Percentiles rank a stretch among this genome's conserved stretches.
phyloP scores from a whole-genome alignment of 805 yeast species.

The Pichia occidentalis region DNA sequence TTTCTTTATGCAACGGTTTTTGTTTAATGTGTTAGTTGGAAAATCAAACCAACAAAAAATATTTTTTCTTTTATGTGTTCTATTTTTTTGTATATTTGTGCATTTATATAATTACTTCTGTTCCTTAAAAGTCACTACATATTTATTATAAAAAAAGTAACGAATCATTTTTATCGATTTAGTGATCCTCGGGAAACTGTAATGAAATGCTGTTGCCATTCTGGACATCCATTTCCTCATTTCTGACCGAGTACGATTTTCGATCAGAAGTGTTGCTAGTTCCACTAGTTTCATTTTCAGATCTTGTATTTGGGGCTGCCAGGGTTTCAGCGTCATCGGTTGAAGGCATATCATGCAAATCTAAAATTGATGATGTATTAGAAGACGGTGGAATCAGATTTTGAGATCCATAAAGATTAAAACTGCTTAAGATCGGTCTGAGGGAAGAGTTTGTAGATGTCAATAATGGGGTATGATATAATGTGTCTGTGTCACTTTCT shows the following conservation, averaged over 20 bases:
- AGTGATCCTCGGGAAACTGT: conserved; percentile 11
- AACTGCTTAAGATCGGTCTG: conserved; percentile 14
- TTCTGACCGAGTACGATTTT: background rate
- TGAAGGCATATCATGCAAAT: too few species aligned
- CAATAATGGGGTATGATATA: conserved; percentile 25
- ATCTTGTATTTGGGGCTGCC: background rate
- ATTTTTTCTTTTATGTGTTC: too few species aligned
- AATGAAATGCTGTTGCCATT: conserved; percentile 15
- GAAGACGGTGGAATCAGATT: conserved; percentile 5
- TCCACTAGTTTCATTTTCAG: background rate
- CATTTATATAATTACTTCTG: too few species aligned
- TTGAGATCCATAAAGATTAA: conserved; percentile 16
- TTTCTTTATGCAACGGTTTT: too few species aligned
- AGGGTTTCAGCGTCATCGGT: background rate
- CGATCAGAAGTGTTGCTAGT: background rate
- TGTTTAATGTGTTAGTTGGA: too few species aligned
- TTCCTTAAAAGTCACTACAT: too few species aligned
- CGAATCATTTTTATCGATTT: background rate
- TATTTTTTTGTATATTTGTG: too few species aligned
- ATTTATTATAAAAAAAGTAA: too few species aligned
- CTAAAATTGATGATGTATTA: conserved; percentile 2
- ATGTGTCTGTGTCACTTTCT: conserved; percentile 20
- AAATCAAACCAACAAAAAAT: too few species aligned
- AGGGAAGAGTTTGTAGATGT: conserved; percentile 13
- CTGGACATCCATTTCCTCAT: conserved; percentile 6